Percentiles rank a stretch among this genome's conserved stretches.
These are phyloP conservation scores for Coemansia sp. DNA, from an alignment of 192 early-diverging fungal genomes.

Conservation along the genomic window DNA sequence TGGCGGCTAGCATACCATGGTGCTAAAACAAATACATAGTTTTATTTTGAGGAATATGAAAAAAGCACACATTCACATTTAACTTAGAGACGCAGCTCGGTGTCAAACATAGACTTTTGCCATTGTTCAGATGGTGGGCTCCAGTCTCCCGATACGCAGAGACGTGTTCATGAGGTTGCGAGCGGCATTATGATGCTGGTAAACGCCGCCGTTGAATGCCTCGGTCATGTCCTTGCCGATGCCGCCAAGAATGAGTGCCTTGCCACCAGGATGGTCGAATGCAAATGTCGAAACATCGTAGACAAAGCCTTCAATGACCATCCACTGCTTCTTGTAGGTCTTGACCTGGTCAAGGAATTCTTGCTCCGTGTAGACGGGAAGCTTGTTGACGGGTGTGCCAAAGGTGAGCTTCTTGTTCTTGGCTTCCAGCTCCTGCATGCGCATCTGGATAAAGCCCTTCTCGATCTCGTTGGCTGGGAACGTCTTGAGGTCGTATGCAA, in stretches of 20 bases:
- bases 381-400: slow-evolving; percentile 66
- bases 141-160: slow-evolving; percentile 21
- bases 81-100: neutral
- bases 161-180: slow-evolving; percentile 68
- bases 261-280: slow-evolving; percentile 87
- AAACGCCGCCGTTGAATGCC: slow-evolving; percentile 80
- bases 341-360: slow-evolving; percentile 67
- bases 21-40: neutral
- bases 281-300: slow-evolving; percentile 83
- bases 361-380: slow-evolving; percentile 69
- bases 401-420: slow-evolving; percentile 67
- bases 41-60: neutral
- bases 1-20: no score
- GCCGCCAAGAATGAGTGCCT: slow-evolving; percentile 63
- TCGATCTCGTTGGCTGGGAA: slow-evolving; percentile 79
- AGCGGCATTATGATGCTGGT: slow-evolving; percentile 80
- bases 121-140: neutral
- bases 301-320: slow-evolving; percentile 80
- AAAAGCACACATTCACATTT: neutral
- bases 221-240: slow-evolving; percentile 86
- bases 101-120: neutral
- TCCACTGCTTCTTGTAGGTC: slow-evolving; percentile 68
- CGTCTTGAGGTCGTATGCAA: slow-evolving; percentile 69
- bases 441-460: slow-evolving; percentile 79
- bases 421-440: slow-evolving; percentile 69